These are phyloP conservation scores for Trametes polyzona DNA, from an alignment of 1,284 basidiomycete species.

Conservation along the genomic window DNA sequence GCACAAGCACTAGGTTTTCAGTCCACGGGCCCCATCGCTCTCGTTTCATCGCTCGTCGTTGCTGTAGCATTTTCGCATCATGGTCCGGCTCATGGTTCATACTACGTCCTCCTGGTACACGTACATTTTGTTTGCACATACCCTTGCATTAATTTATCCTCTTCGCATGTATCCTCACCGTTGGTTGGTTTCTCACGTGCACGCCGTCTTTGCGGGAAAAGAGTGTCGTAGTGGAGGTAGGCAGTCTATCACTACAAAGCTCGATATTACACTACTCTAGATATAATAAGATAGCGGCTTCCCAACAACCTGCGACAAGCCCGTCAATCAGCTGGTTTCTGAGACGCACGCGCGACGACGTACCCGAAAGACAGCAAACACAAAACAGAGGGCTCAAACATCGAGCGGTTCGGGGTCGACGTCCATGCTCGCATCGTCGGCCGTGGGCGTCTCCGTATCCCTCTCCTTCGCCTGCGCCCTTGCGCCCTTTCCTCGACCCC, in stretches of 20 bases:
- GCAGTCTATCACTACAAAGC: neutral
- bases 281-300: slow-evolving; percentile 10
- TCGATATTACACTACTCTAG: slow-evolving; percentile 8
- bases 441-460: slow-evolving; percentile 25
- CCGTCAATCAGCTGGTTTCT: neutral
- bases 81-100: neutral
- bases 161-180: neutral
- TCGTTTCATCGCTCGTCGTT: neutral
- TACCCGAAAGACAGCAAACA: neutral
- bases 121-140: neutral
- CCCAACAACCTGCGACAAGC: neutral
- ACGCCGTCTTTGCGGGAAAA: too few species aligned
- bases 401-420: slow-evolving; percentile 19
- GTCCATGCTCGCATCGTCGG: slow-evolving; percentile 25
- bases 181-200: neutral
- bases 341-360: neutral
- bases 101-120: neutral
- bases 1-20: slow-evolving; percentile 13
- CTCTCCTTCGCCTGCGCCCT: slow-evolving; percentile 21
- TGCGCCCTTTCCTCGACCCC: slow-evolving; percentile 22
- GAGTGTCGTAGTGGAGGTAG: too few species aligned
- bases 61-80: neutral
- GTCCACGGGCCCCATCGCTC: neutral
- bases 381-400: neutral
- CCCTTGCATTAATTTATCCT: slow-evolving; percentile 22